Evolutionary conservation across 768 basidiomycete species (phyloP), one percentile per base, ranked within the genome.

Genomic region (Panaeolus cyanescens): DNA sequence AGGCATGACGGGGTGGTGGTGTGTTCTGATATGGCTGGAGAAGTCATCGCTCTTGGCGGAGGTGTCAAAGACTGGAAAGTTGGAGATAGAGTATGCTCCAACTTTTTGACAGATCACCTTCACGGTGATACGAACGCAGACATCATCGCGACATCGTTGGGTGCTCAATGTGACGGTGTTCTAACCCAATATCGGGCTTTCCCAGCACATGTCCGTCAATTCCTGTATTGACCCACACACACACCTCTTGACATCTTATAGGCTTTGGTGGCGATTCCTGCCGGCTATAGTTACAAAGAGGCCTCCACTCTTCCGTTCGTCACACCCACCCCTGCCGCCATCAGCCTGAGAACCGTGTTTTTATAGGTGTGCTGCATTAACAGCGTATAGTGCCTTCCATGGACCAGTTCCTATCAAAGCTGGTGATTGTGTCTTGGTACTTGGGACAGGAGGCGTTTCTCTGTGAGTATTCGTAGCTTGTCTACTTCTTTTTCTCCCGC

Each of bases 241-340:
- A 17, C 20, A 55, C 20, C 37, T 33, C 5, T 15, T 39, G 40
- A 40, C 3, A 31, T 19, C 8, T 33, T 36, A 7, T 55, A 84
- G 83, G 76, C 79, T 0, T 72, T 89, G 34, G 79, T 89, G 32
- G 63, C 67, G 36, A 75, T 88, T 61, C 85, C 90, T 0, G 70
- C 77, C n/a, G 80, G 86, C 68, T 75, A 88, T 31, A 80, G 77
- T 1, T 87, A 83, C 64, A 81, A 84, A 61, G 84, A 91, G 66
- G 89, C 82, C 0, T 84, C 88, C 0, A 86, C 86, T n/a, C 73
- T 90, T 5, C 84, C 87, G 75, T 87, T 64, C 34, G 80, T 72
- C 12, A 17, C 5, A 15, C n/a, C 30, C 7, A 32, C 19, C 45
- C 5, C 54, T 45, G 22, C 19, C 5, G 30, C 13, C 5, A 39